Conservation (phyloP, 257 asterid genomes). For the Penstemon eatonii region DNA sequence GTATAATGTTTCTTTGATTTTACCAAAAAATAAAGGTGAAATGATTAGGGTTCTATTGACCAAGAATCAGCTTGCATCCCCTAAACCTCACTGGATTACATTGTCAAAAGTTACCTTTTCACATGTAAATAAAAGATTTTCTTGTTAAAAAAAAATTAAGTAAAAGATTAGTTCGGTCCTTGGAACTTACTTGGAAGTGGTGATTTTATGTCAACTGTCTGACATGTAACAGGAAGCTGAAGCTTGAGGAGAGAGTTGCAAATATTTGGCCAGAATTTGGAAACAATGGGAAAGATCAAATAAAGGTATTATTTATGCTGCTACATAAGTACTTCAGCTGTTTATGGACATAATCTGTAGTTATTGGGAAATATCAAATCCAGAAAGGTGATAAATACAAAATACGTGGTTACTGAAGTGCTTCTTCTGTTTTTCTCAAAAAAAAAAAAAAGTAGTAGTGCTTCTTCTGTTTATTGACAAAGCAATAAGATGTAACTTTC, state of each 20-base stretch:
- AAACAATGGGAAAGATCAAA: conserved; percentile 71
- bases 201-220: conserved; percentile 26
- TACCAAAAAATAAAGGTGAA: neutral
- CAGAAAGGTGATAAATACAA: conserved; percentile 3
- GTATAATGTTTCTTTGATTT: neutral
- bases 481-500: conserved; percentile 12
- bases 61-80: neutral
- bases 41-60: neutral
- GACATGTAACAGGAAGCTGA: conserved; percentile 67
- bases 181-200: conserved; percentile 6
- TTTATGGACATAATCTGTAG: conserved; percentile 5
- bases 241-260: conserved; percentile 69
- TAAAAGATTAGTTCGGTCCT: conserved; percentile 8
- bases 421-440: neutral
- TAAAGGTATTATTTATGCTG: conserved; percentile 57
- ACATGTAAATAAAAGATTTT: neutral
- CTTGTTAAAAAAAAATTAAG: neutral
- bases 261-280: conserved; percentile 87
- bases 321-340: conserved; percentile 4
- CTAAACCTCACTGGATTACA: conserved; percentile 18
- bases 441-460: too few relatives aligned
- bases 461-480: neutral
- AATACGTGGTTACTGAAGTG: conserved; percentile 18
- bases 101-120: conserved; percentile 8
- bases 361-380: conserved; percentile 11